phyloP scores from a whole-genome alignment of 768 basidiomycete genomes.

The Termitomyces sp. region DNA sequence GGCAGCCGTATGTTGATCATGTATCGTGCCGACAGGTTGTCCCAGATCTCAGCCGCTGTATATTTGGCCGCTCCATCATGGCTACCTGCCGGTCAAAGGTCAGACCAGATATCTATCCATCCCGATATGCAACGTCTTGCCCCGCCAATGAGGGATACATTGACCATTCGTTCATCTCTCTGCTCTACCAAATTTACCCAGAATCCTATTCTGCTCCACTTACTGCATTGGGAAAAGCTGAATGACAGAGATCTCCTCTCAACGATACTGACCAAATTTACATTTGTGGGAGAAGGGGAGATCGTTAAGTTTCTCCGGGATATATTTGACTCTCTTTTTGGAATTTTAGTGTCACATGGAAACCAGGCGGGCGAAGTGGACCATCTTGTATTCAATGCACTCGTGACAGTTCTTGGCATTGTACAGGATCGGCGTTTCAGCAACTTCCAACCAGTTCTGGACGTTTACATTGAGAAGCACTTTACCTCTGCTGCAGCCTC shows the following conservation, averaged over 20 bases:
- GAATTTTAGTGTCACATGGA: conserved; percentile 69
- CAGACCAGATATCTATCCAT: conserved; percentile 54
- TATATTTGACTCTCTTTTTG: conserved; percentile 91
- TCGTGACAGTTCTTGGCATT: conserved; percentile 88
- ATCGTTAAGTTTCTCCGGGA: conserved; percentile 89
- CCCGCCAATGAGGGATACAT: conserved; percentile 67
- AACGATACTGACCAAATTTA: conserved; percentile 75
- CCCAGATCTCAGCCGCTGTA: conserved; percentile 53
- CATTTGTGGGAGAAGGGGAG: conserved; percentile 91
- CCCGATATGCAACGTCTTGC: conserved; percentile 60
- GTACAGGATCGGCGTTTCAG: conserved; percentile 92
- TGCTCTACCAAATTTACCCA: conserved; percentile 93
- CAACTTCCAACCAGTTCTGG: conserved; percentile 90
- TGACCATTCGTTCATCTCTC: conserved; percentile 81
- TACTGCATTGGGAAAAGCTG: conserved; percentile 79
- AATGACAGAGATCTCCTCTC: conserved; percentile 59
- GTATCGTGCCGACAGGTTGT: conserved; percentile 74
- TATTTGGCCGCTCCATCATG: conserved; percentile 73
- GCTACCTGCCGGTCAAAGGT: conserved; percentile 46
- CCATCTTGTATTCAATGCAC: conserved; percentile 80
- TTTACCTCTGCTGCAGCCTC: conserved; percentile 79
- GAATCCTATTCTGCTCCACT: conserved; percentile 73
- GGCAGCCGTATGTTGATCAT: conserved; percentile 82
- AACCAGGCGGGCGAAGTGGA: conserved; percentile 81
- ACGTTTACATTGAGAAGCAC: conserved; percentile 89